phyloP scores from a whole-genome alignment of 1,284 basidiomycete genomes.

The Sporisorium iseilematis-ciliati region DNA sequence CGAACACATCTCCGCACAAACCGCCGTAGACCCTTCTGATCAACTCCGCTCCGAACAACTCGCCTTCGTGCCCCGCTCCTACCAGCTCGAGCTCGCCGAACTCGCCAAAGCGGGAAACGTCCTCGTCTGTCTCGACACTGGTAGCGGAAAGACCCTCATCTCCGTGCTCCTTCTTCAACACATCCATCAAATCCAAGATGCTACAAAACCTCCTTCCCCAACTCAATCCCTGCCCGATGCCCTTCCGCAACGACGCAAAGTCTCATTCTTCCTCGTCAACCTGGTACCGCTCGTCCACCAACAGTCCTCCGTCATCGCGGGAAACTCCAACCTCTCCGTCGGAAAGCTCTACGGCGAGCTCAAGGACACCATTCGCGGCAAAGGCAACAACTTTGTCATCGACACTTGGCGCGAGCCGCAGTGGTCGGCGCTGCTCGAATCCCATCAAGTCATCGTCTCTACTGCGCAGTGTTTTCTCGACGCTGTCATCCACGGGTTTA shows the following conservation, averaged over 20 bases:
- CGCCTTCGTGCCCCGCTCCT: conserved; percentile 31
- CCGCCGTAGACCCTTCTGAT: conserved; percentile 26
- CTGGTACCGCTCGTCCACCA: conserved; percentile 60
- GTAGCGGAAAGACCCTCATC: conserved; percentile 63
- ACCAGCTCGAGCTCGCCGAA: conserved; percentile 42
- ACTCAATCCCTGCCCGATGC: not conserved
- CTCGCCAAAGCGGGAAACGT: conserved; percentile 45
- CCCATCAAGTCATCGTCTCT: conserved; percentile 54
- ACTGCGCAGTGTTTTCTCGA: conserved; percentile 58
- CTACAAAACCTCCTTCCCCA: not conserved
- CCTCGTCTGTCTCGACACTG: conserved; percentile 59
- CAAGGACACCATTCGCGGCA: conserved; percentile 24
- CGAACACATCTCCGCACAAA: conserved; percentile 23
- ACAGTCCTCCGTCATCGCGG: conserved; percentile 54
- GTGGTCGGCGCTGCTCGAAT: conserved; percentile 36
- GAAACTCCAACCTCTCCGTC: conserved; percentile 43
- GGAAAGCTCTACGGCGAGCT: conserved; percentile 52
- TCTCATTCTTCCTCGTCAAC: conserved; percentile 54
- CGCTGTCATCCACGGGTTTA: conserved; percentile 52
- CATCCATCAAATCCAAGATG: conserved; percentile 22
- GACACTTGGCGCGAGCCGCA: conserved; percentile 41
- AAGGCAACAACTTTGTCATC: conserved; percentile 10
- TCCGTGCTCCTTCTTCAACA: conserved; percentile 56
- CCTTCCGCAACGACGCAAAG: conserved; percentile 7
- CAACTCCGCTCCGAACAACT: conserved; percentile 37